Conservation (phyloP, 345 rosid species). For the Eucalyptus globulus region DNA sequence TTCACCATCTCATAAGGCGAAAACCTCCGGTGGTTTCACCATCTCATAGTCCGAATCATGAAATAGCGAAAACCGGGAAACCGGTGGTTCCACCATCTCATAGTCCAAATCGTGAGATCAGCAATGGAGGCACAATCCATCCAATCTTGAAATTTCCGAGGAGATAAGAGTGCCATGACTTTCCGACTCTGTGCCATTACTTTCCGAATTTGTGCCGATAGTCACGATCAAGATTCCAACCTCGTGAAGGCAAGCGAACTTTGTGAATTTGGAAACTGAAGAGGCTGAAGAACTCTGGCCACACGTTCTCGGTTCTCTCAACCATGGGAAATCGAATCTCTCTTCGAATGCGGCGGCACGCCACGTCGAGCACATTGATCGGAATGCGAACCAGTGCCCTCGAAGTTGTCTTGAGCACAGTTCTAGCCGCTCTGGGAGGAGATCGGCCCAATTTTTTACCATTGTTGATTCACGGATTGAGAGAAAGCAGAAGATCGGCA, state of each 20-base stretch:
- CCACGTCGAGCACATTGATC: background rate
- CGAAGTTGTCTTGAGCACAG: background rate
- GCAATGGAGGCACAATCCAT: too few species aligned
- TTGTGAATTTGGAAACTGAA: background rate
- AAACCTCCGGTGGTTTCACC: too few species aligned
- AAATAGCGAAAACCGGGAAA: too few species aligned
- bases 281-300: background rate
- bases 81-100: too few species aligned
- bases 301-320: background rate
- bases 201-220: background rate
- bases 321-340: background rate
- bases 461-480: background rate
- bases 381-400: background rate
- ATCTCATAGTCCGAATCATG: too few species aligned
- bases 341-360: background rate
- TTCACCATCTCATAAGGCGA: too few species aligned
- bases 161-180: too few species aligned
- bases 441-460: background rate
- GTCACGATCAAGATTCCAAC: background rate
- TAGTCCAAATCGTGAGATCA: too few species aligned
- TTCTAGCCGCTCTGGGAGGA: background rate
- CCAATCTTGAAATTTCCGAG: too few species aligned
- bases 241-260: background rate
- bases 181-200: too few species aligned
- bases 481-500: background rate